These are phyloP conservation scores for Bruguiera sexangula DNA, from an alignment of 345 rosid genomes.

Conservation along the genomic window DNA sequence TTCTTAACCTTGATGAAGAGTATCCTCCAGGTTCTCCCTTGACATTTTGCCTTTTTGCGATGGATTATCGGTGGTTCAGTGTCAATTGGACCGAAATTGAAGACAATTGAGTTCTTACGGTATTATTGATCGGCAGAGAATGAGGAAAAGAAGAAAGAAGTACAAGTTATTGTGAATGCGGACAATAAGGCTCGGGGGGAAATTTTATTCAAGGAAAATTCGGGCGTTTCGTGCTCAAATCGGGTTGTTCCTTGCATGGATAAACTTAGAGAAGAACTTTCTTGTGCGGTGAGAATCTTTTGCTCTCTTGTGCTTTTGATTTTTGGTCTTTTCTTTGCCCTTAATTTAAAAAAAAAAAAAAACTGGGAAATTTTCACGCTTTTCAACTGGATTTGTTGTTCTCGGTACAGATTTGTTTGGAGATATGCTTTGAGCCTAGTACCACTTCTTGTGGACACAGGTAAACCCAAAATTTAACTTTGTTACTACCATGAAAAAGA, in stretches of 20 bases:
- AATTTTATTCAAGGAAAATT: conserved; percentile 21
- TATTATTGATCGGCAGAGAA: conserved; percentile 27
- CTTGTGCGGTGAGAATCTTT: conserved; percentile 77
- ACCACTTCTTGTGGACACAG: conserved; percentile 97
- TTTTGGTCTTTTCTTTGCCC: no score
- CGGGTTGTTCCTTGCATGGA: conserved; percentile 57
- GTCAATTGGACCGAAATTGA: background rate
- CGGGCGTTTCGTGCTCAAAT: conserved; percentile 29
- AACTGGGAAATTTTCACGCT: background rate
- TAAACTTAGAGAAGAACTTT: conserved; percentile 82
- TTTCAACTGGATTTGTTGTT: conserved; percentile 1
- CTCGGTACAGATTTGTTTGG: conserved; percentile 72
- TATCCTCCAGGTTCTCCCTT: conserved; percentile 15
- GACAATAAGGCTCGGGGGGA: conserved; percentile 27
- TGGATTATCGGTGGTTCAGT: background rate
- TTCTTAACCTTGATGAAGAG: conserved; percentile 60
- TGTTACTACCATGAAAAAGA: background rate
- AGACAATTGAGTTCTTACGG: conserved; percentile 8
- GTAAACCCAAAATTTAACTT: conserved; percentile 23
- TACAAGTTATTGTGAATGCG: conserved; percentile 16
- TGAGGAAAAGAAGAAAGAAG: conserved; percentile 24
- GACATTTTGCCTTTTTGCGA: background rate
- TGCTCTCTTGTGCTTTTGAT: background rate
- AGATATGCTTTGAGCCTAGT: conserved; percentile 92
- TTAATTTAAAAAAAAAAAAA: no score